These are phyloP conservation scores for Lobosporangium transversale DNA, from an alignment of 192 early-diverging fungal genomes.

Conservation along the genomic window DNA sequence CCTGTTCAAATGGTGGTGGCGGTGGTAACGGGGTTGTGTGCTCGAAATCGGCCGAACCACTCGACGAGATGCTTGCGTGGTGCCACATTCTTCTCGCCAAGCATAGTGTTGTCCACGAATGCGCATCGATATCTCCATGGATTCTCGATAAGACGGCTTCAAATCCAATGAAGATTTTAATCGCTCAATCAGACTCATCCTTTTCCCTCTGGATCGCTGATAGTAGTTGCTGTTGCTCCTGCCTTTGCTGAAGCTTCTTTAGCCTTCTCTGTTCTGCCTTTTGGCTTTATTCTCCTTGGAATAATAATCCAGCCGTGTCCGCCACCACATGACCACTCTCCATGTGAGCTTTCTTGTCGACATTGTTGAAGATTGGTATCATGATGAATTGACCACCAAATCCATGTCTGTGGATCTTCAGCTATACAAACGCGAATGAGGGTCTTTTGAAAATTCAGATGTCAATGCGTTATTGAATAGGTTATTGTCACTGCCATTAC, in stretches of 20 bases:
- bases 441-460: slow-evolving; percentile 32
- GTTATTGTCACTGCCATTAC: background rate
- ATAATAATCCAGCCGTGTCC: slow-evolving; percentile 13
- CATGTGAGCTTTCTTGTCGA: slow-evolving; percentile 22
- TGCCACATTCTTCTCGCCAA: slow-evolving; percentile 42
- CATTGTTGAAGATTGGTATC: slow-evolving; percentile 31
- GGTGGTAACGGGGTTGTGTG: too few species aligned
- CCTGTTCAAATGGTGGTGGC: too few species aligned
- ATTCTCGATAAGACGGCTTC: slow-evolving; percentile 5
- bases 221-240: background rate
- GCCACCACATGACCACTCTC: slow-evolving; percentile 49
- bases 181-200: too few species aligned
- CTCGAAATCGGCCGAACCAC: too few species aligned
- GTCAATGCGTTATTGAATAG: slow-evolving; percentile 25
- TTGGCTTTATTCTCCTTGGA: slow-evolving; percentile 12
- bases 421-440: slow-evolving; percentile 36
- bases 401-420: slow-evolving; percentile 47
- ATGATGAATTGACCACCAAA: slow-evolving; percentile 47
- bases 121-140: slow-evolving; percentile 43
- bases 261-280: too few species aligned
- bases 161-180: too few species aligned
- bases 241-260: too few species aligned
- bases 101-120: slow-evolving; percentile 34
- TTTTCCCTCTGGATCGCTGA: too few species aligned
- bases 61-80: too few species aligned